Percentiles rank a stretch among this genome's conserved stretches.
These are phyloP conservation scores for Nicotiana undulata DNA, from an alignment of 257 asterid genomes.

Conservation along the genomic window DNA sequence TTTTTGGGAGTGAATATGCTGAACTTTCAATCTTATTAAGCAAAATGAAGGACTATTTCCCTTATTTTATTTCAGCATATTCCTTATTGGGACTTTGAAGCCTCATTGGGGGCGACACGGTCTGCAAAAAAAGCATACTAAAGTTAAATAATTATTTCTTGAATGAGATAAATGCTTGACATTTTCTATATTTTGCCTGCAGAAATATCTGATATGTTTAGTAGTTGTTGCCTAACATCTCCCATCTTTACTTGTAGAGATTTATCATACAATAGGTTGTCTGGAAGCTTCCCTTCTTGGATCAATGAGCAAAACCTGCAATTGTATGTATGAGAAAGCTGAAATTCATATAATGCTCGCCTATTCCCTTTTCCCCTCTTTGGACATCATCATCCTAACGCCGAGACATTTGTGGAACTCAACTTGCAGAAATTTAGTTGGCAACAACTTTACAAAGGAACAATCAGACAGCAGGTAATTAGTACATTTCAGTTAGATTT, in stretches of 20 bases:
- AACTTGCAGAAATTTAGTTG: slow-evolving; percentile 56
- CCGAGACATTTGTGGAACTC: background rate
- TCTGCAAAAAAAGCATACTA: too few species aligned
- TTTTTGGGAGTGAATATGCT: background rate
- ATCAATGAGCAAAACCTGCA: slow-evolving; percentile 28
- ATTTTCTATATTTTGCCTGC: background rate
- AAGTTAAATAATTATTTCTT: too few species aligned
- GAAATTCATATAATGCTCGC: background rate
- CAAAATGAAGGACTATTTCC: background rate
- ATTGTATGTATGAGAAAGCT: slow-evolving; percentile 34
- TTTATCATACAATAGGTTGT: slow-evolving; percentile 59
- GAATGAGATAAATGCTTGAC: background rate
- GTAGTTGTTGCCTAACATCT: background rate
- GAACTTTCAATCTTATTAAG: background rate
- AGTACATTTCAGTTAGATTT: background rate
- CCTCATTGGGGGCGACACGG: background rate
- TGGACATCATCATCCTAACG: background rate
- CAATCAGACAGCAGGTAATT: slow-evolving; percentile 44
- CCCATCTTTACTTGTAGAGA: slow-evolving; percentile 35
- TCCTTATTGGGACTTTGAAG: background rate
- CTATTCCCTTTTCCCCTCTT: background rate
- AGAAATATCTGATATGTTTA: background rate
- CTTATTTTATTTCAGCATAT: background rate
- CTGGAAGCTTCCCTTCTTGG: slow-evolving; percentile 85
- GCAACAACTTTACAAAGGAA: slow-evolving; percentile 52